Percentiles rank a stretch among this genome's conserved stretches.
These are phyloP conservation scores for Mortierella hygrophila DNA, from an alignment of 192 early-diverging fungal species.

Conservation along the genomic window DNA sequence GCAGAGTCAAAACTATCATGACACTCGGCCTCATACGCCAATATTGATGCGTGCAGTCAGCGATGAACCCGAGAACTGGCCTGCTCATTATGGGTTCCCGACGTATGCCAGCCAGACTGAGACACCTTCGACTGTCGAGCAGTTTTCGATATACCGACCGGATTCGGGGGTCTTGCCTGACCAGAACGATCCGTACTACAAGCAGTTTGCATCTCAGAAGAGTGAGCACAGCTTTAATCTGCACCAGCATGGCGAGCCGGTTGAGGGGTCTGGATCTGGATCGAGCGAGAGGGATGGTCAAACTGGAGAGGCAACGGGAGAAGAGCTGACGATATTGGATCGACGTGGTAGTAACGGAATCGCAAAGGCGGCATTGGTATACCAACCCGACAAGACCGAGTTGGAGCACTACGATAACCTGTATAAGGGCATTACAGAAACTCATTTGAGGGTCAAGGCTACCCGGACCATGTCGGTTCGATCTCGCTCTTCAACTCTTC, in stretches of 20 bases:
- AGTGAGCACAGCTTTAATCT: neutral
- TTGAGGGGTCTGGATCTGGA: neutral
- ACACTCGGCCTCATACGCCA: neutral
- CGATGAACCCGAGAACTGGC: constrained; percentile 17
- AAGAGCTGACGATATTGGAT: neutral
- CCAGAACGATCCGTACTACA: constrained; percentile 22
- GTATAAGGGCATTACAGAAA: constrained; percentile 10
- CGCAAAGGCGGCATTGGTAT: neutral
- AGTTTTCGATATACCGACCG: constrained; percentile 13
- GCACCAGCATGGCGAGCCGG: neutral
- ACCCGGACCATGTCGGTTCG: neutral
- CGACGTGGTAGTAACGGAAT: neutral
- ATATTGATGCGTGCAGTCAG: neutral
- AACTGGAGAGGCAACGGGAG: neutral
- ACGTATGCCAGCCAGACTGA: neutral
- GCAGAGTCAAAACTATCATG: constrained; percentile 16
- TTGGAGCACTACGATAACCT: constrained; percentile 20
- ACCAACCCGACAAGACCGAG: constrained; percentile 18
- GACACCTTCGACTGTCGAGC: constrained; percentile 9
- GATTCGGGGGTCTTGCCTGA: constrained; percentile 36
- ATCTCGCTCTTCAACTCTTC: neutral
- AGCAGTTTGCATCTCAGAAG: neutral
- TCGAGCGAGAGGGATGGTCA: neutral
- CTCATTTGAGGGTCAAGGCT: constrained; percentile 1
- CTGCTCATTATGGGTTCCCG: constrained; percentile 20